phyloP scores from a whole-genome alignment of 164 flowering plant species.

The Dillenia turbinata region DNA sequence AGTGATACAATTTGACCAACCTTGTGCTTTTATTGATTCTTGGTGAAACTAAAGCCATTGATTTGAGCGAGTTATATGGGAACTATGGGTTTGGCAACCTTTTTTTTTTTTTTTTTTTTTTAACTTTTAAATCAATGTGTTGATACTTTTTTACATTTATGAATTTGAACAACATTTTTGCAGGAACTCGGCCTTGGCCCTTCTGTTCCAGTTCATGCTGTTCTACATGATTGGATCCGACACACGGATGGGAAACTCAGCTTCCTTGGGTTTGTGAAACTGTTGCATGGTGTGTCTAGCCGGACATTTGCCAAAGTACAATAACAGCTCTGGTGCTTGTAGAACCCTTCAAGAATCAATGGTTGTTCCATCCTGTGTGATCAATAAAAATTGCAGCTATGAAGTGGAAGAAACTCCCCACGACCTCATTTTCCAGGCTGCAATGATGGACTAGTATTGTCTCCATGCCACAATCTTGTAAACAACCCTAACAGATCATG shows the following conservation, averaged over 20 bases:
- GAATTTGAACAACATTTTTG: constrained; percentile 1
- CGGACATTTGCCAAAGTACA: constrained; percentile 33
- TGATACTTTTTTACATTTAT: too few species aligned
- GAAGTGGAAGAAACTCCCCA: too few species aligned
- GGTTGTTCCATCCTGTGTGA: background rate
- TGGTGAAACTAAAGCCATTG: too few species aligned
- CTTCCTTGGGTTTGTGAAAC: constrained; percentile 55
- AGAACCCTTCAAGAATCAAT: background rate
- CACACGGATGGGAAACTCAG: constrained; percentile 66
- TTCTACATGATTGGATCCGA: constrained; percentile 65
- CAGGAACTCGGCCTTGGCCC: constrained; percentile 67
- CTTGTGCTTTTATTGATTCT: too few species aligned
- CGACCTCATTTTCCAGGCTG: too few species aligned
- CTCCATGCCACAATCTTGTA: too few species aligned
- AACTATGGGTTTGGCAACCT: too few species aligned
- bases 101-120: too few species aligned
- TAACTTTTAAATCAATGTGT: background rate
- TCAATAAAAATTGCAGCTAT: background rate
- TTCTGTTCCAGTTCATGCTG: constrained; percentile 55
- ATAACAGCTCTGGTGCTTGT: constrained; percentile 6
- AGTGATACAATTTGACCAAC: too few species aligned
- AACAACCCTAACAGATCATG: too few species aligned
- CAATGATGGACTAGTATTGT: too few species aligned
- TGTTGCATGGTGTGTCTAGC: constrained; percentile 62
- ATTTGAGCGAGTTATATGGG: too few species aligned